Percentiles rank a stretch among this genome's conserved stretches.
These are phyloP conservation scores for Hirschfeldia incana DNA, from an alignment of 345 rosid genomes.

Conservation along the genomic window DNA sequence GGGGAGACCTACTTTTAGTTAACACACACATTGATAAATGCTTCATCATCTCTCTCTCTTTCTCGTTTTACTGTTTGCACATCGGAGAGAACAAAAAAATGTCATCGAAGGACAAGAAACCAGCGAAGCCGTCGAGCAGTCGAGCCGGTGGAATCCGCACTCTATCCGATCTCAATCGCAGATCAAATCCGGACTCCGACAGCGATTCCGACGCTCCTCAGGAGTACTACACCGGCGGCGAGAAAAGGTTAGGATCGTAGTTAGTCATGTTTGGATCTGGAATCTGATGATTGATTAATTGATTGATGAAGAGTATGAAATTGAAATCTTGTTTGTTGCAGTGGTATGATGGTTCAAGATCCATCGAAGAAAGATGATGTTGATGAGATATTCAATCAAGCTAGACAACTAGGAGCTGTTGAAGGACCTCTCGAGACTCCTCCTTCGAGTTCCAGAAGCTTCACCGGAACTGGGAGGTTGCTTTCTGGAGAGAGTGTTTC, in stretches of 20 bases:
- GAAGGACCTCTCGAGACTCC: constrained; percentile 83
- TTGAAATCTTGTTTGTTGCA: no score
- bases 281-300: no score
- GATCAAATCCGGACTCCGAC: constrained; percentile 79
- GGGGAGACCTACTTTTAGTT: neutral
- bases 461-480: constrained; percentile 80
- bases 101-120: neutral
- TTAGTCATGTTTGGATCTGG: no score
- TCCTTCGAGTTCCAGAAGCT: constrained; percentile 80
- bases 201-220: constrained; percentile 84
- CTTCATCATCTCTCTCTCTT: neutral
- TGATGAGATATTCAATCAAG: constrained; percentile 89
- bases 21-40: neutral
- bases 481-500: constrained; percentile 65
- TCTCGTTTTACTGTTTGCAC: neutral
- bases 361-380: constrained; percentile 83
- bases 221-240: constrained; percentile 97
- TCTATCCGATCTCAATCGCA: constrained; percentile 88
- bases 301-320: no score
- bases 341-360: constrained; percentile 96
- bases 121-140: constrained; percentile 45
- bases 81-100: neutral
- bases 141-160: constrained; percentile 72
- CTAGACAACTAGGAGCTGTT: constrained; percentile 90
- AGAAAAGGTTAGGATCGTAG: constrained; percentile 58